A percentile compares a stretch with the other conserved stretches of the same genome.
These are phyloP conservation scores for Zanthoxylum bungeanum DNA, from an alignment of 345 rosid species.

Conservation along the genomic window DNA sequence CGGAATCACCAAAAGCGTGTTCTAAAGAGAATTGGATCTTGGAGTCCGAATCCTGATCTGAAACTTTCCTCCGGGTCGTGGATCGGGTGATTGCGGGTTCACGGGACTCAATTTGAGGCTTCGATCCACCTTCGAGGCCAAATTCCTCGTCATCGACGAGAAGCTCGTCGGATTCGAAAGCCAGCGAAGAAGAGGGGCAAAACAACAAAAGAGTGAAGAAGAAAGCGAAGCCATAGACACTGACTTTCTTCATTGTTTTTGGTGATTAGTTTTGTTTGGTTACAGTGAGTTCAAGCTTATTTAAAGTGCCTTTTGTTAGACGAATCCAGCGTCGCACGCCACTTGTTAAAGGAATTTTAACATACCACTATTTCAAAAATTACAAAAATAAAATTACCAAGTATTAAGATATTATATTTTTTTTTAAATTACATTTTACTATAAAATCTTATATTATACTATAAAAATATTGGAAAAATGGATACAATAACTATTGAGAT, in stretches of 20 bases:
- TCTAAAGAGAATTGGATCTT: slow-evolving; percentile 91
- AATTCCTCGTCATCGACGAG: slow-evolving; percentile 81
- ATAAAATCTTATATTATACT: no score
- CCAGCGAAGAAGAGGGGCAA: slow-evolving; percentile 21
- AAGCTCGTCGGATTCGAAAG: slow-evolving; percentile 87
- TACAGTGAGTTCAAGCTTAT: no score
- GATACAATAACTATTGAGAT: no score
- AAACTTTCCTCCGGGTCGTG: slow-evolving; percentile 45
- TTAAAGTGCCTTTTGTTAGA: no score
- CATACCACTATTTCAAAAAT: no score
- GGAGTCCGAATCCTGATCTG: slow-evolving; percentile 87
- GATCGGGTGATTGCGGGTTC: slow-evolving; percentile 36
- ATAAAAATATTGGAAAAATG: no score
- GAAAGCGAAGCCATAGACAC: slow-evolving; percentile 10
- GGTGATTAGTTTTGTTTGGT: background rate
- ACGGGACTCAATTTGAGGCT: slow-evolving; percentile 30
- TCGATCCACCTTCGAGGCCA: slow-evolving; percentile 55
- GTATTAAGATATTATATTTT: no score
- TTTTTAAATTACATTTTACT: no score
- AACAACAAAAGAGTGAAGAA: slow-evolving; percentile 25
- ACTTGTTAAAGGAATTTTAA: no score
- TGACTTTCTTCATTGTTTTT: slow-evolving; percentile 20
- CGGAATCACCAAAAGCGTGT: slow-evolving; percentile 90
- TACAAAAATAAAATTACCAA: no score
- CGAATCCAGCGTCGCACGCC: no score